Percentiles rank a stretch among this genome's conserved stretches.
Evolutionary conservation across 345 rosid species (phyloP).

Genomic region (Populus pruinosa): DNA sequence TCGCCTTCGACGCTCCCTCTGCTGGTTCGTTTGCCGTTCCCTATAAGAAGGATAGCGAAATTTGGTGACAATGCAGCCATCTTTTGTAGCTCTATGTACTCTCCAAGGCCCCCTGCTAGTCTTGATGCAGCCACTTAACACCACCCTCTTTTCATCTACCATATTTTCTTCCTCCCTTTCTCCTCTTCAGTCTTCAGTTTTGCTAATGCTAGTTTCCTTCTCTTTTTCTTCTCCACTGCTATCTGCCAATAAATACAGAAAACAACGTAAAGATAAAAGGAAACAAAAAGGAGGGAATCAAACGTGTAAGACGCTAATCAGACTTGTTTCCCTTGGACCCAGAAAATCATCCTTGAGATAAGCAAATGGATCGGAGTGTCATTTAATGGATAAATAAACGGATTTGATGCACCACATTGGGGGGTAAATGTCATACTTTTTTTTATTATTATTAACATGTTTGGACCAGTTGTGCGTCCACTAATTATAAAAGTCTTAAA

Average conservation of each 20-base stretch:
- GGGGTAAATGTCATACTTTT: background rate
- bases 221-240: background rate
- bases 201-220: background rate
- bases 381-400: background rate
- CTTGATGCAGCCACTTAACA: constrained; percentile 35
- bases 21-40: constrained; percentile 40
- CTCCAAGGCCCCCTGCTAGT: constrained; percentile 40
- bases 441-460: too few species aligned
- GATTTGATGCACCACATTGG: background rate
- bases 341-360: background rate
- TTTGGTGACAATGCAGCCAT: constrained; percentile 19
- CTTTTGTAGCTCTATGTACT: constrained; percentile 29
- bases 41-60: constrained; percentile 33
- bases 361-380: background rate
- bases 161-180: background rate
- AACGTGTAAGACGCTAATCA: background rate
- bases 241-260: too few species aligned
- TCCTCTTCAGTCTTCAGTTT: background rate
- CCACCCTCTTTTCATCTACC: constrained; percentile 14
- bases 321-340: constrained; percentile 1
- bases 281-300: background rate
- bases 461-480: too few species aligned
- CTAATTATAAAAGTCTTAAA: too few species aligned
- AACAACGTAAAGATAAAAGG: background rate
- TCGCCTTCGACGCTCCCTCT: constrained; percentile 38